Evolutionary conservation across 345 rosid species (phyloP), one percentile per base, ranked within the genome.

Genomic region (Camelina laxa): DNA sequence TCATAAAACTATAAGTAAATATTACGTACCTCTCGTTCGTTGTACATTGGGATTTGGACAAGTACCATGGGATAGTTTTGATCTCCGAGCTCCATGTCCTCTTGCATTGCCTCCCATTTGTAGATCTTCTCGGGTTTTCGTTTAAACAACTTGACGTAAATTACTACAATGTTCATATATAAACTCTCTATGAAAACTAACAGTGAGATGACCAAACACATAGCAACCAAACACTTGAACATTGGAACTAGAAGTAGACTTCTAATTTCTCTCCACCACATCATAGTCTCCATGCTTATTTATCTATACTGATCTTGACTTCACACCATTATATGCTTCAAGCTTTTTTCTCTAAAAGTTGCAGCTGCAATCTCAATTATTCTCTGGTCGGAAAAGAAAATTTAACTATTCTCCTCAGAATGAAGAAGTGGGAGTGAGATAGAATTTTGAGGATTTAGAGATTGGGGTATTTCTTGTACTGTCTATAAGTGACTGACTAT

Each of bases 111-210:
- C 50, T 82, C 85, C 76, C 82, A 87, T 80, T 70, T 86, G 79
- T 85, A 84, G 27, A 70, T 61, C 30, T 75, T 81, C 27, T 73
- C 78, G 17, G 85, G 84, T 79, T 81, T 80, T 33, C 69, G 81
- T 15, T 85, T 69, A 30, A 84, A 65, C 22, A 81, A n/a, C 79
- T 84, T 85, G 9, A 84, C 73, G 22, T 65, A 79, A n/a, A 71
- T 44, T 6, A 87, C 82, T 13, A 87, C 85, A 57, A 86, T 53
- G 54, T 84, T 84, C 88, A 87, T 87, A 21, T 82, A 87, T 13
- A 77, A 41, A 65, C 83, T 82, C 30, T 87, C 92, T 12, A 81
- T 20, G 70, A 87, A 86, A 15, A 86, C 72, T 82, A 84, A 74
- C 56, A 84, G 15, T 20, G 88, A 86, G 81, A 86, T 81, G 57